These are phyloP conservation scores for Thelonectria rubi DNA, from an alignment of 2,329 filamentous ascomycete species.

Conservation along the genomic window DNA sequence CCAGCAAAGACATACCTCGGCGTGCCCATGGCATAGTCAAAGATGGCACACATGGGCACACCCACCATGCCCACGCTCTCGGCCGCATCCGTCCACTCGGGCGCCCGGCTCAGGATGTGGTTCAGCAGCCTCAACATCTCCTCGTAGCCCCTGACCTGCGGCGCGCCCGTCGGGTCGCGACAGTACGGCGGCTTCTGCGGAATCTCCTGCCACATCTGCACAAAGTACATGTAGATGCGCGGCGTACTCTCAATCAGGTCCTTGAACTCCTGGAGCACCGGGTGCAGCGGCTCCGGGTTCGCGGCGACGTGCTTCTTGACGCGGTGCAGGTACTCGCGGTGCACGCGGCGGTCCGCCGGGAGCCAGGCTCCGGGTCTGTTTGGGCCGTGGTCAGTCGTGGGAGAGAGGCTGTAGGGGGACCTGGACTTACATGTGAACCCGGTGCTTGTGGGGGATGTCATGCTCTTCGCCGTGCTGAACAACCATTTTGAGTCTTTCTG, in stretches of 20 bases:
- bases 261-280: constrained; percentile 71
- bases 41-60: constrained; percentile 61
- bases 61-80: constrained; percentile 61
- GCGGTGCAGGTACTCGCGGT: constrained; percentile 69
- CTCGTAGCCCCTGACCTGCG: constrained; percentile 70
- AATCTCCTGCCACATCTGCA: constrained; percentile 74
- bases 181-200: constrained; percentile 68
- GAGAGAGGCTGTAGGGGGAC: not conserved
- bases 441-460: constrained; percentile 59
- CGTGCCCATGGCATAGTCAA: constrained; percentile 67
- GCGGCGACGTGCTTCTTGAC: constrained; percentile 65
- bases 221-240: constrained; percentile 72
- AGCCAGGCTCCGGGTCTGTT: constrained; percentile 67
- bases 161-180: constrained; percentile 68
- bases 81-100: constrained; percentile 62
- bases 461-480: constrained; percentile 60
- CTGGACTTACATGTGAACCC: constrained; percentile 54
- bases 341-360: constrained; percentile 68
- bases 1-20: constrained; percentile 50
- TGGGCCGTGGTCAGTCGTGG: not conserved
- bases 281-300: constrained; percentile 61
- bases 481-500: constrained; percentile 52
- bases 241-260: constrained; percentile 71
- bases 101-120: constrained; percentile 61
- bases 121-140: constrained; percentile 75